phyloP scores from a whole-genome alignment of 2,329 filamentous ascomycete species.

The Aureobasidium sp. region DNA sequence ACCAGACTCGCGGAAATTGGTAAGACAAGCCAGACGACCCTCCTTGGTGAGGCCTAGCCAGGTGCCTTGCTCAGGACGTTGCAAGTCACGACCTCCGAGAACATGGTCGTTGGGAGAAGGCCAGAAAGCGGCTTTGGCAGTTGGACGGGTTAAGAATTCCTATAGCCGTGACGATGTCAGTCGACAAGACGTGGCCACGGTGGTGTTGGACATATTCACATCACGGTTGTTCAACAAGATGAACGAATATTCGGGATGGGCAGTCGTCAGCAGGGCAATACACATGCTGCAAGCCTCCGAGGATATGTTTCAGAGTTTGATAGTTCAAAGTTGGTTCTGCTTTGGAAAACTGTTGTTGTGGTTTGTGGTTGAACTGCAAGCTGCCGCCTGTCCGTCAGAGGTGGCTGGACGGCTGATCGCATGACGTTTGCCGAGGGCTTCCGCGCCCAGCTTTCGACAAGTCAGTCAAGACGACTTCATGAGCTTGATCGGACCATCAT shows the following conservation, averaged over 20 bases:
- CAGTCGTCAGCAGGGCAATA: constrained; percentile 43
- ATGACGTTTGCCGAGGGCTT: neutral
- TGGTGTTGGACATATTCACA: constrained; percentile 24
- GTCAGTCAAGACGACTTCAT: neutral
- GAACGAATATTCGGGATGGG: constrained; percentile 44
- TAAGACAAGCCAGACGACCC: constrained; percentile 55
- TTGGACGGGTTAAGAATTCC: constrained; percentile 58
- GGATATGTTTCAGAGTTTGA: neutral
- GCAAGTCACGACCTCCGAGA: constrained; percentile 55
- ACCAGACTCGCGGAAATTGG: constrained; percentile 55
- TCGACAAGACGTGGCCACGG: neutral
- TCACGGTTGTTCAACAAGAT: constrained; percentile 47
- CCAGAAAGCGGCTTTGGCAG: constrained; percentile 55
- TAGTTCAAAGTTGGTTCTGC: neutral
- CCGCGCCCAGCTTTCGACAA: constrained; percentile 6
- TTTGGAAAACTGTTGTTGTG: neutral
- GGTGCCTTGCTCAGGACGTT: constrained; percentile 53
- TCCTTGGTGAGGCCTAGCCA: constrained; percentile 58
- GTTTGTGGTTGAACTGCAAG: neutral
- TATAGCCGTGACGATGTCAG: constrained; percentile 22
- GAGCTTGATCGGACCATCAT: neutral
- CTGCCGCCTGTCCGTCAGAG: neutral
- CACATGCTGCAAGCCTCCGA: constrained; percentile 33
- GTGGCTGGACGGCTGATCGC: neutral
- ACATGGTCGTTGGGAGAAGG: constrained; percentile 48